phyloP scores from a whole-genome alignment of 805 yeast genomes.

The Kodamaea neixiangensis region DNA sequence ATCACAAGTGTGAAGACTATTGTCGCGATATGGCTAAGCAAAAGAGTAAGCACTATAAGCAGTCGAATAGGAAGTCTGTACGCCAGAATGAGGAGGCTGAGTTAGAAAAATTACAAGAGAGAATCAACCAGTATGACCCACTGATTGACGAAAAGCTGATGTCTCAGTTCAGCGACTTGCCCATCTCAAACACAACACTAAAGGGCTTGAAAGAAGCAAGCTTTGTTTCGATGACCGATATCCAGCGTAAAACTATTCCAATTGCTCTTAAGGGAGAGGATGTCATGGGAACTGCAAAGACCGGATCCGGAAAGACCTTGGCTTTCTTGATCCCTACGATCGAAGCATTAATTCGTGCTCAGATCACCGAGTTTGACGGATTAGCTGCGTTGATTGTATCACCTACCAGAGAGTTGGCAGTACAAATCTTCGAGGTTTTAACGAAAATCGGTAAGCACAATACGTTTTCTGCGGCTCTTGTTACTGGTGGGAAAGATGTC shows the following conservation, averaged over 20 bases:
- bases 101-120: constrained; percentile 46
- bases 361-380: constrained; percentile 84
- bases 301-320: constrained; percentile 89
- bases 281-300: constrained; percentile 83
- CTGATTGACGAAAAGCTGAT: constrained; percentile 24
- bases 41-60: constrained; percentile 9
- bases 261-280: constrained; percentile 75
- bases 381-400: constrained; percentile 87
- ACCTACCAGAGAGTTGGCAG: constrained; percentile 90
- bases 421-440: constrained; percentile 86
- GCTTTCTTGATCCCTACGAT: constrained; percentile 83
- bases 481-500: constrained; percentile 92
- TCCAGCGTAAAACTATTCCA: constrained; percentile 80
- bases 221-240: constrained; percentile 78
- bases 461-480: constrained; percentile 82
- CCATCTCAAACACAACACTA: constrained; percentile 62
- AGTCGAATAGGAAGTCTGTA: constrained; percentile 16
- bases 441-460: constrained; percentile 76
- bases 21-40: background rate
- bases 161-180: constrained; percentile 72
- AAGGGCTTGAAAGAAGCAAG: constrained; percentile 79
- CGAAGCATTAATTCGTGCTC: constrained; percentile 64
- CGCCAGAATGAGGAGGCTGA: constrained; percentile 37
- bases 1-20: background rate
- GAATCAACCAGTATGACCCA: constrained; percentile 57